Conservation (phyloP, 2,329 filamentous ascomycete species). For the Scorias spongiosa region DNA sequence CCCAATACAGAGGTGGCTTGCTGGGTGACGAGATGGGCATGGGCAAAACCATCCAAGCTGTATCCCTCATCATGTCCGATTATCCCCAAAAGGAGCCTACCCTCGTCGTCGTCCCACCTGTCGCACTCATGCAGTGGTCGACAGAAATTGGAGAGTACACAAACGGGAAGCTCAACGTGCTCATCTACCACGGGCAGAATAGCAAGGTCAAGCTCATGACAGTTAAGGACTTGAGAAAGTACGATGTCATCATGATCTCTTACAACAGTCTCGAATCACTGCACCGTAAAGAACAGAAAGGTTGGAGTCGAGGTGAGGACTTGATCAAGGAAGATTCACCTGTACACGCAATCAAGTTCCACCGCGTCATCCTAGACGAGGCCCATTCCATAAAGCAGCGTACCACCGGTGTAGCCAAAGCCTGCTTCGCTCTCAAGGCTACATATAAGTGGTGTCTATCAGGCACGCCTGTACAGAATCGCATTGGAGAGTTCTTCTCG, state of each 20-base stretch:
- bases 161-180: constrained; percentile 73
- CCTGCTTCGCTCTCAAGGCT: constrained; percentile 80
- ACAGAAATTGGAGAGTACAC: constrained; percentile 50
- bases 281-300: constrained; percentile 82
- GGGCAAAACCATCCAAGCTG: constrained; percentile 95
- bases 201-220: constrained; percentile 64
- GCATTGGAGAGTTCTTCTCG: constrained; percentile 95
- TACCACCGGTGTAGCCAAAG: constrained; percentile 81
- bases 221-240: constrained; percentile 60
- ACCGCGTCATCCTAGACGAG: constrained; percentile 87
- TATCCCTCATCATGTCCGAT: constrained; percentile 96
- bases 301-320: constrained; percentile 66
- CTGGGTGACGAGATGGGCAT: constrained; percentile 98
- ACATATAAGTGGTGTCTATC: constrained; percentile 91
- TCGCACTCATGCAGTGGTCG: constrained; percentile 89
- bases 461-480: constrained; percentile 89
- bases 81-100: constrained; percentile 72
- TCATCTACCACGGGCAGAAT: constrained; percentile 82
- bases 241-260: constrained; percentile 92
- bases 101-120: constrained; percentile 78
- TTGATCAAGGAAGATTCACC: constrained; percentile 60
- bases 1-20: constrained; percentile 72
- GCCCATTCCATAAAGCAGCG: constrained; percentile 88
- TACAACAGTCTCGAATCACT: constrained; percentile 86
- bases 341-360: constrained; percentile 75